Percentiles rank a stretch among this genome's conserved stretches.
Evolutionary conservation across 2,329 filamentous ascomycete genomes (phyloP).

Genomic region (Ophiostoma piceae): DNA sequence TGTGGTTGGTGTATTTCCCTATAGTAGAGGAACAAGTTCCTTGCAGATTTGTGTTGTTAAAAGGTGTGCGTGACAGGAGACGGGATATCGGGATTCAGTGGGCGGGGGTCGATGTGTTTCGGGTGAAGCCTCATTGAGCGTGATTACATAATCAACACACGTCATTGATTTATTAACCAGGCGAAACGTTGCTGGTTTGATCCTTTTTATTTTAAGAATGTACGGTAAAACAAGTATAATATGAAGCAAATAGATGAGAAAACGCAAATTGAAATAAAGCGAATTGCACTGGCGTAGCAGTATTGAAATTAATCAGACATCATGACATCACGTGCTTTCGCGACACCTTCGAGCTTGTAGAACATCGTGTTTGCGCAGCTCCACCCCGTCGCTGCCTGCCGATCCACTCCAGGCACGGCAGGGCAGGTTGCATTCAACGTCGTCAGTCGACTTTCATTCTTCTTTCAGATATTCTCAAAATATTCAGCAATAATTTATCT

Average conservation of each 20-base stretch:
- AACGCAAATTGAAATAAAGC: neutral
- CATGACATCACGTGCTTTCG: constrained; percentile 25
- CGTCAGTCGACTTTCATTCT: neutral
- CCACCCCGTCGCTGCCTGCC: constrained; percentile 11
- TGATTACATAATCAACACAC: neutral
- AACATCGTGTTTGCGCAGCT: constrained; percentile 1
- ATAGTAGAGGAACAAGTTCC: neutral
- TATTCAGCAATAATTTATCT: neutral
- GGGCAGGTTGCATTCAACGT: neutral
- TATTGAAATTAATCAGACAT: neutral
- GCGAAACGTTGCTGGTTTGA: neutral
- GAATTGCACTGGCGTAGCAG: no score
- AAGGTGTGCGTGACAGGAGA: neutral
- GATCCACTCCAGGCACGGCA: constrained; percentile 7
- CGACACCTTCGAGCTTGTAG: constrained; percentile 19
- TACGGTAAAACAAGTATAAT: neutral
- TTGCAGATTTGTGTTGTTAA: neutral
- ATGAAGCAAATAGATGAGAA: neutral
- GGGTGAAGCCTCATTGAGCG: neutral
- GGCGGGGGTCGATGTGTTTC: neutral
- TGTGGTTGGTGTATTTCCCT: neutral
- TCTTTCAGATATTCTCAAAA: neutral
- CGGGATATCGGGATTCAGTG: neutral
- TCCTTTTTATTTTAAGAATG: neutral
- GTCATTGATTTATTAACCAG: neutral